A percentile compares a stretch with the other conserved stretches of the same genome.
Evolutionary conservation across 1,284 basidiomycete genomes (phyloP).

Genomic region (Naganishia albida): DNA sequence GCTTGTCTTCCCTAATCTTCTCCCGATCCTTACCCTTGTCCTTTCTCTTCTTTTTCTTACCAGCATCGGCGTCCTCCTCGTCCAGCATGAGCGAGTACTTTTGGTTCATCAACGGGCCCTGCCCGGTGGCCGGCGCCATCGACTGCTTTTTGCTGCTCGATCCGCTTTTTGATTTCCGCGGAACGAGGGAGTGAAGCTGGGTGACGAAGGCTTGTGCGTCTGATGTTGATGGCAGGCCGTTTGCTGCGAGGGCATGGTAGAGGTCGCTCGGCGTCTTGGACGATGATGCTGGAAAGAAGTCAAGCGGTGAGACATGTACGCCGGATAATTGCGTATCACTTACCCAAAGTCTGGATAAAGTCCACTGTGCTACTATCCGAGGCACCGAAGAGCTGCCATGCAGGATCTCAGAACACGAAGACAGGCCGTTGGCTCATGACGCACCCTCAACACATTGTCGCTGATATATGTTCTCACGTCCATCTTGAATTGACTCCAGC

Average conservation of each 20-base stretch:
- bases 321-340: slow-evolving; percentile 38
- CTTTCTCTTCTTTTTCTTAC: slow-evolving; percentile 57
- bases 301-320: slow-evolving; percentile 11
- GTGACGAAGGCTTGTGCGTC: slow-evolving; percentile 76
- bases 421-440: slow-evolving; percentile 41
- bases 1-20: slow-evolving; percentile 62
- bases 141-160: slow-evolving; percentile 60
- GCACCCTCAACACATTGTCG: slow-evolving; percentile 77
- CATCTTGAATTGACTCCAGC: slow-evolving; percentile 4
- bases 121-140: slow-evolving; percentile 60
- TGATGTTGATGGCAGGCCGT: slow-evolving; percentile 76
- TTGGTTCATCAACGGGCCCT: slow-evolving; percentile 60
- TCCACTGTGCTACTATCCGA: slow-evolving; percentile 79
- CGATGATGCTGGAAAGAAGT: slow-evolving; percentile 63
- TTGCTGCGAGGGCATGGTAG: slow-evolving; percentile 69
- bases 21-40: slow-evolving; percentile 64
- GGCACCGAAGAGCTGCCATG: slow-evolving; percentile 65
- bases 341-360: slow-evolving; percentile 80
- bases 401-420: slow-evolving; percentile 29
- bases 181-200: slow-evolving; percentile 74
- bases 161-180: slow-evolving; percentile 61
- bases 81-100: slow-evolving; percentile 78
- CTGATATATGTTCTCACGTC: slow-evolving; percentile 70
- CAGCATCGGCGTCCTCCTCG: slow-evolving; percentile 56
- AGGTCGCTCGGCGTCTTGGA: slow-evolving; percentile 78